Base-by-base conservation (phyloP, 148 eudicot genomes). In the Fagopyrum homotropicum region DNA sequence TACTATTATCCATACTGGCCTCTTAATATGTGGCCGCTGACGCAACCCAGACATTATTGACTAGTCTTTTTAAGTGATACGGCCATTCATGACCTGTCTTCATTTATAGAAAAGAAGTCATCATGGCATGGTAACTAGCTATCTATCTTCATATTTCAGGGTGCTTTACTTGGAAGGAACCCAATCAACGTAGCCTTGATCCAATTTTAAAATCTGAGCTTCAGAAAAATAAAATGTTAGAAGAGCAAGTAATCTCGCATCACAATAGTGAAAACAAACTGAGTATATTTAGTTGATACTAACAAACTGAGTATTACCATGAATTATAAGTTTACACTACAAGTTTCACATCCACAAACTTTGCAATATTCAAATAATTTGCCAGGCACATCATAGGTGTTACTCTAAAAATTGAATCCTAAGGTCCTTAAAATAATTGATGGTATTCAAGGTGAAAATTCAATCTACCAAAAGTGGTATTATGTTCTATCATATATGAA, bases 21-120 rank as follows among this genome's bases (percentile, higher is more conserved):
- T 83, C 77, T 83, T 87, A 75, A 85, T 68, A 64, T 80, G 88
- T 60, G 86, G 85, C 63, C 90, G 84, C 79, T 83, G 87, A 49
- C 88, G 90, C 64, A 72, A 78, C 46, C 86, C 87, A 51, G 86
- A 59, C 83, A 83, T 87, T 49, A 74, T 83, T 69, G 82, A 45
- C 64, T 85, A 69, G 14, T 82, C 88, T 77, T 75, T 35, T 85
- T 22, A 81, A 68, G 45, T 83, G 75, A 60, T 78, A 76, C 73
- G 83, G 83, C 85, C 88, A 87, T 79, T 81, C 80, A 82, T 86
- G 85, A 83, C 85, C 54, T 73, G 86, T 80, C 87, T 83, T 87
- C 90, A 83, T 87, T 66, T 87, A 87, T 66, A 75, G 82, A 72
- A 17, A 75, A 76, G 55, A 61, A 81, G 79, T 82, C 73, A 82